phyloP scores from a whole-genome alignment of 1,284 basidiomycete genomes.

The Melanopsichium pennsylvanicum region DNA sequence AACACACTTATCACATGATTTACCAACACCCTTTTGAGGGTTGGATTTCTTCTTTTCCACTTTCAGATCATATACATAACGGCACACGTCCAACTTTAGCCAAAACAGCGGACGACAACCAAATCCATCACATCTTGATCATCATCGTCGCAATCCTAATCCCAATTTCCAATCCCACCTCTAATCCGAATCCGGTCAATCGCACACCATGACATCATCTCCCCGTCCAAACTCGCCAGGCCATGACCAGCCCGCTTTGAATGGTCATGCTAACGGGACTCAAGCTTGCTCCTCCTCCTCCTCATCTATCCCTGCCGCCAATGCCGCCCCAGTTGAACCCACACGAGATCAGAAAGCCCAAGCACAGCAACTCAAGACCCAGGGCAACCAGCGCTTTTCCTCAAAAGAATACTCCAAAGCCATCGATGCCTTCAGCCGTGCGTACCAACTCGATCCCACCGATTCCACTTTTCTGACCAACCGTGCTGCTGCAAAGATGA shows the following conservation, averaged over 20 bases:
- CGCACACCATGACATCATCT: slow-evolving; percentile 21
- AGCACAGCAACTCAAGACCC: slow-evolving; percentile 60
- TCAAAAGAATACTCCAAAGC: slow-evolving; percentile 59
- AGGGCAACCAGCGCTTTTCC: slow-evolving; percentile 63
- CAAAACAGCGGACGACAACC: too few relatives aligned
- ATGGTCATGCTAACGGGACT: background rate
- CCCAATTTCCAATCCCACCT: too few relatives aligned
- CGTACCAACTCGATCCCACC: slow-evolving; percentile 71
- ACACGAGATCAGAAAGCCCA: slow-evolving; percentile 19
- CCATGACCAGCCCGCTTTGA: too few relatives aligned
- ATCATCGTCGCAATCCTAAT: background rate
- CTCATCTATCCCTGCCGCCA: background rate
- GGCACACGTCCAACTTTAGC: too few relatives aligned
- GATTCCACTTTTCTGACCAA: slow-evolving; percentile 83
- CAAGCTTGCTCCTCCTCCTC: background rate
- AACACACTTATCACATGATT: slow-evolving; percentile 20
- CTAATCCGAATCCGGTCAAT: too few relatives aligned
- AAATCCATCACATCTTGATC: background rate
- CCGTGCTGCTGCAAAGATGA: slow-evolving; percentile 85
- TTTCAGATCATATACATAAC: too few relatives aligned
- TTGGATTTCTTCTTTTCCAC: too few relatives aligned
- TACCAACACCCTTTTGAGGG: background rate
- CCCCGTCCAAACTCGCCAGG: slow-evolving; percentile 19
- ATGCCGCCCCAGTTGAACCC: slow-evolving; percentile 5
- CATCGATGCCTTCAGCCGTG: slow-evolving; percentile 56